Percentiles rank a stretch among this genome's conserved stretches.
Evolutionary conservation across 176 grass and related monocot species (phyloP).

Genomic region (Hordeum marinum): DNA sequence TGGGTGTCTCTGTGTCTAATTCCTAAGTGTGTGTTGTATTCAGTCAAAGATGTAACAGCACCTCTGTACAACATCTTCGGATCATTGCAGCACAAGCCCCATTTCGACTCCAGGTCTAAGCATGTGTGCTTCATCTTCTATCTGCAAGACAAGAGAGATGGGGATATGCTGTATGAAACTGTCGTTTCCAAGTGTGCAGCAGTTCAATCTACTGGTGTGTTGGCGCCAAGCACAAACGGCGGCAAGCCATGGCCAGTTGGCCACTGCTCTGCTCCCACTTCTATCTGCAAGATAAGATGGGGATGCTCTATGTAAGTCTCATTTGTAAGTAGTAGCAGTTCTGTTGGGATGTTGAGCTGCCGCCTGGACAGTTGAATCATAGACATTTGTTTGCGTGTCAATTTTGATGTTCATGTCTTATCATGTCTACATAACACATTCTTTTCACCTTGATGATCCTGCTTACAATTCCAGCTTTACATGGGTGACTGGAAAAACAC

Average conservation of each 20-base stretch:
- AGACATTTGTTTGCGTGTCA: neutral
- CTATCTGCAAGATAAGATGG: conserved; percentile 28
- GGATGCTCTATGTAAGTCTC: neutral
- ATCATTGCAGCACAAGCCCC: neutral
- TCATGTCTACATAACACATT: neutral
- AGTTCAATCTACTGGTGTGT: neutral
- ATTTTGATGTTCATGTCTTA: neutral
- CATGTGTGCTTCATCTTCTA: neutral
- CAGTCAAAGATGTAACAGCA: conserved; percentile 26
- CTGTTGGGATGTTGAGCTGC: neutral
- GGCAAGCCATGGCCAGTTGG: neutral
- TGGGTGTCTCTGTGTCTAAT: neutral
- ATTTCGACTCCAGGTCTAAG: neutral
- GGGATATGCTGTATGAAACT: neutral
- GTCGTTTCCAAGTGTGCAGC: neutral
- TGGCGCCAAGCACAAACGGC: neutral
- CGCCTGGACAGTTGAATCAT: neutral
- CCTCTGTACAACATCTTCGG: neutral
- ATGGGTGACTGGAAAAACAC: too few species aligned
- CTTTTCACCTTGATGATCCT: neutral
- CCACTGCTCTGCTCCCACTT: neutral
- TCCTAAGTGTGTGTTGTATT: conserved; percentile 27
- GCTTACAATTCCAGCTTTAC: neutral
- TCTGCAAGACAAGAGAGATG: neutral
- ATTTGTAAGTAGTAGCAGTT: neutral